phyloP scores from a whole-genome alignment of 305 asterid species.

The Andrographis paniculata region DNA sequence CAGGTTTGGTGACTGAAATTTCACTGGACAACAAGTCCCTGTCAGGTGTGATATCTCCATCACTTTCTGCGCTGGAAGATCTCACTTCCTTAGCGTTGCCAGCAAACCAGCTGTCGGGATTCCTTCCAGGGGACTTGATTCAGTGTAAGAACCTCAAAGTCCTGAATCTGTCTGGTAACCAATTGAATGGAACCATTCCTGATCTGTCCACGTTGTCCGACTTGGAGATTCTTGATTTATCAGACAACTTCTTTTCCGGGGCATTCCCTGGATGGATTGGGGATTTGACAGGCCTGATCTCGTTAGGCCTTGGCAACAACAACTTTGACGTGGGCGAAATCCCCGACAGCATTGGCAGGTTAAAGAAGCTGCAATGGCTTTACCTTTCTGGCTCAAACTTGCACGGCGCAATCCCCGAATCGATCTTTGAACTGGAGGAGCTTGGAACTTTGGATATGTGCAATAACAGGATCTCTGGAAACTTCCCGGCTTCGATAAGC shows the following conservation, averaged over 20 bases:
- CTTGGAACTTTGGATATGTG: constrained; percentile 71
- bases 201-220: constrained; percentile 47
- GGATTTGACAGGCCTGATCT: constrained; percentile 46
- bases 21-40: constrained; percentile 58
- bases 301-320: constrained; percentile 70
- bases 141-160: constrained; percentile 50
- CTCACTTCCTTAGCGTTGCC: constrained; percentile 56
- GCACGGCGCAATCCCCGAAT: constrained; percentile 65
- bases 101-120: constrained; percentile 55
- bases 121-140: constrained; percentile 39
- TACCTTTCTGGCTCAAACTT: constrained; percentile 56
- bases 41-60: constrained; percentile 67
- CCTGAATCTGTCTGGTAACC: constrained; percentile 62
- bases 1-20: constrained; percentile 55
- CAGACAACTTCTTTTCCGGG: constrained; percentile 66
- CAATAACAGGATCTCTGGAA: constrained; percentile 60
- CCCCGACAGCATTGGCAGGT: constrained; percentile 51
- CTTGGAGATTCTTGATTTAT: constrained; percentile 62
- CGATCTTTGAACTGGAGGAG: constrained; percentile 50
- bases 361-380: constrained; percentile 67
- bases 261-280: constrained; percentile 73
- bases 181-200: constrained; percentile 64
- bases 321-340: constrained; percentile 51
- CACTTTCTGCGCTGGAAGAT: constrained; percentile 40
- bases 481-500: constrained; percentile 44